Conservation (phyloP, 2,329 filamentous ascomycete species). For the Fusarium sp. region DNA sequence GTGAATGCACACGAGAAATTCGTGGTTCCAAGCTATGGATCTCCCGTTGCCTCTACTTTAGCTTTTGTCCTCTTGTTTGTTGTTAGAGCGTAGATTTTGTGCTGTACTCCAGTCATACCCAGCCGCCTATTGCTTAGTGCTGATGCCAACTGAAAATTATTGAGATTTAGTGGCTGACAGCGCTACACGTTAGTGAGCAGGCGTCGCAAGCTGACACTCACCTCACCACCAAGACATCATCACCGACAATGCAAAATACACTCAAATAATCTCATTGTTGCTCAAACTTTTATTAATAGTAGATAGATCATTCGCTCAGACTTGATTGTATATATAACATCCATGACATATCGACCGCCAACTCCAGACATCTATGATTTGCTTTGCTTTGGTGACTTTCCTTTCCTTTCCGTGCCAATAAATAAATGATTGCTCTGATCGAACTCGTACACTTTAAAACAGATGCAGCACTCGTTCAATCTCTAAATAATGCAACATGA, state of each 20-base stretch:
- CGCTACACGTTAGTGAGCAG: background rate
- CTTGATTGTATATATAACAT: background rate
- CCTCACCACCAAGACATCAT: background rate
- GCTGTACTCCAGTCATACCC: background rate
- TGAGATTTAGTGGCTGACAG: background rate
- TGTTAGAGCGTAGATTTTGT: background rate
- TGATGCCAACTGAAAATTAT: fast-evolving
- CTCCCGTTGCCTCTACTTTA: background rate
- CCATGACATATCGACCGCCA: background rate
- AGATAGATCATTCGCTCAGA: background rate
- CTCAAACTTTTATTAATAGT: conserved; percentile 10
- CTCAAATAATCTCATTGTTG: background rate
- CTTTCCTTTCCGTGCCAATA: background rate
- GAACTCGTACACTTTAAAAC: conserved; percentile 9
- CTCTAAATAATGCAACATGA: conserved; percentile 1
- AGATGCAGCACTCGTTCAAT: conserved; percentile 15
- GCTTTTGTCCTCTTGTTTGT: background rate
- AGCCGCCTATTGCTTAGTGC: background rate
- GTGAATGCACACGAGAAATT: background rate
- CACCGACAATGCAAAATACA: too few species aligned
- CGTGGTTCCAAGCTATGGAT: background rate
- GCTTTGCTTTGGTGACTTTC: background rate
- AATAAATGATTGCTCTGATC: conserved; percentile 25
- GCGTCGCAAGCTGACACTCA: background rate
- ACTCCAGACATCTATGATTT: conserved; percentile 18